Base-by-base conservation (phyloP, 345 rosid species). In the Combretum micranthum region DNA sequence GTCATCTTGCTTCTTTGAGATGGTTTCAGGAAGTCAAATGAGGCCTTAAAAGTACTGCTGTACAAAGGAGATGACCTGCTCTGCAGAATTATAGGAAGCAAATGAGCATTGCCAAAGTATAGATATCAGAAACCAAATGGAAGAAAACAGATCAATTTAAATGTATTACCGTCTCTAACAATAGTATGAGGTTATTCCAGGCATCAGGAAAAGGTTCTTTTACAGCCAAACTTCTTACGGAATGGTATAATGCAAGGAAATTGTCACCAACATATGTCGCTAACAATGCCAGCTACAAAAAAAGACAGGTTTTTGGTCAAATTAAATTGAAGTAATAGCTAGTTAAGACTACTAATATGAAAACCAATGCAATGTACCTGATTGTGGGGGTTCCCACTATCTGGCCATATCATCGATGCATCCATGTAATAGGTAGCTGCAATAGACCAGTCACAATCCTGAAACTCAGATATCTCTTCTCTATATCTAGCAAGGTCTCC, bases 131-230 rank as follows among this genome's bases (percentile, higher is more conserved):
- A 57, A 20, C n/a, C 18, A 14, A 16, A 22, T 44, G 13, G 52
- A 61, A 53, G 61, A 16, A 63, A 42, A 60, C 23, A 14, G 64
- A 15, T 47, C 12, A 45, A 44, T 20, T 48, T 12, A 22, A 63
- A 20, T 4, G 49, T 50, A 47, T 82, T 77, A 93, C 99, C 80
- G 77, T 85, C 73, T 93, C 97, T 57, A 89, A 85, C 61, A 85
- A 72, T 61, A 79, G 65, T 59, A 70, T 50, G 46, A 93, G 94
- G 82, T 93, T 93, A 69, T 82, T 75, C 76, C 74, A 72, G 48
- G 97, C 89, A 76, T 91, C 96, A 20, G 91, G 97, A 60, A 93
- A 93, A 52, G 94, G 97, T 55, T 93, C 99, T 71, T 80, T 87
- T 52, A 89, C 86, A 13, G 99, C 96, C 69, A 93, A 77, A 73